Evolutionary conservation across 257 asterid species (phyloP).

Genomic region (Penstemon eatonii): DNA sequence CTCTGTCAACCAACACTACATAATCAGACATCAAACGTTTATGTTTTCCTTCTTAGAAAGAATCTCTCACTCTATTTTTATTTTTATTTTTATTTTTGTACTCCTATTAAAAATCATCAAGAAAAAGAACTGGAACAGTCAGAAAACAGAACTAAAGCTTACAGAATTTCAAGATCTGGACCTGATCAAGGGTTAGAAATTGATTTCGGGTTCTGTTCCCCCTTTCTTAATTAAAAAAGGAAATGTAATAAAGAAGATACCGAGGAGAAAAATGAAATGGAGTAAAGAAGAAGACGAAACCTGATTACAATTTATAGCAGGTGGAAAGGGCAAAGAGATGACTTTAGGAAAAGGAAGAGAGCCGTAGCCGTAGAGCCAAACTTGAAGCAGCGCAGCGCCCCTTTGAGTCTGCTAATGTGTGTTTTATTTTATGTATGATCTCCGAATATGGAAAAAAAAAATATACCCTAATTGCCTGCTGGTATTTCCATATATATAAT

Average conservation of each 20-base stretch:
- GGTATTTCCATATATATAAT: neutral
- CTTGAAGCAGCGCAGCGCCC: neutral
- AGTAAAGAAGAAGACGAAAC: neutral
- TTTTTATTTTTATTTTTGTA: neutral
- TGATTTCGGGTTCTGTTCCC: neutral
- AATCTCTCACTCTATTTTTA: neutral
- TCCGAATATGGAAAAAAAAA: neutral
- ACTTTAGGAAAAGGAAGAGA: neutral
- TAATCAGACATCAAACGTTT: neutral
- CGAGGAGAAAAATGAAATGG: neutral
- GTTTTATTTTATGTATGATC: neutral
- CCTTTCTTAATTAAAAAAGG: neutral
- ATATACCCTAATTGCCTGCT: neutral
- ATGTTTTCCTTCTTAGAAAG: neutral
- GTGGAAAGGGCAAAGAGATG: neutral
- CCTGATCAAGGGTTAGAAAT: neutral
- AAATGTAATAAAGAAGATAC: neutral
- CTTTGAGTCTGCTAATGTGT: neutral
- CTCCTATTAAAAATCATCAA: neutral
- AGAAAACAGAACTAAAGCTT: neutral
- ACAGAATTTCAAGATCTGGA: constrained; percentile 18
- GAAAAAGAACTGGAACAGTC: neutral
- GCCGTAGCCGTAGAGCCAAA: neutral
- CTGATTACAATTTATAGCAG: neutral
- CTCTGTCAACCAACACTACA: neutral